Percentiles rank a stretch among this genome's conserved stretches.
Conservation (phyloP, 1,284 basidiomycete species). For the Ustilago lituana region DNA sequence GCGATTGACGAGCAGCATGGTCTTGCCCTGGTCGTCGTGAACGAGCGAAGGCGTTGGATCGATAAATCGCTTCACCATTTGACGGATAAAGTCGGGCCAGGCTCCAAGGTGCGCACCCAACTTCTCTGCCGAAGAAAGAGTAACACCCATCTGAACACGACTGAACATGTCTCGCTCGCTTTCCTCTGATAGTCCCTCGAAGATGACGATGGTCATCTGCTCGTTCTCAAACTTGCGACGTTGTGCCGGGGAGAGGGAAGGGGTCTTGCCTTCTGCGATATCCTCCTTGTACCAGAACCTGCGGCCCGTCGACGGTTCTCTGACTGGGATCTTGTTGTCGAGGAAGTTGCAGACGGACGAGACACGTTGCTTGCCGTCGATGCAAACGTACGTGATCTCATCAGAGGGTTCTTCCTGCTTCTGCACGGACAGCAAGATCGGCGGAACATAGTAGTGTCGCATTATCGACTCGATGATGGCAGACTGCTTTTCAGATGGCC, state of each 20-base stretch:
- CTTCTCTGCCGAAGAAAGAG: constrained; percentile 55
- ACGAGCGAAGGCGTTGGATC: constrained; percentile 36
- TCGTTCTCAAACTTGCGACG: constrained; percentile 49
- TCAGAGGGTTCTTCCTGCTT: constrained; percentile 2
- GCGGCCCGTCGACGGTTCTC: constrained; percentile 26
- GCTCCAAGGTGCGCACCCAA: constrained; percentile 43
- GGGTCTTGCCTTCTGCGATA: constrained; percentile 15
- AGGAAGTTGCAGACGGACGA: constrained; percentile 50
- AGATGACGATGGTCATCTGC: constrained; percentile 47
- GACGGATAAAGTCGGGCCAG: constrained; percentile 48
- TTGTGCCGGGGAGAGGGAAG: constrained; percentile 25
- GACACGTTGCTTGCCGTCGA: constrained; percentile 57
- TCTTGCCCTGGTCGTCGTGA: constrained; percentile 31
- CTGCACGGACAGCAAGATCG: constrained; percentile 46
- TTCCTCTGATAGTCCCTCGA: constrained; percentile 40
- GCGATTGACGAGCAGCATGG: constrained; percentile 27
- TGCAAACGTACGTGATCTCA: constrained; percentile 40
- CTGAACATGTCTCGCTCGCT: constrained; percentile 55
- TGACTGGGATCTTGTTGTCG: constrained; percentile 43
- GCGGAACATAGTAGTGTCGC: constrained; percentile 56
- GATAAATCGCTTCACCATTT: constrained; percentile 49
- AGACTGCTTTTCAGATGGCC: constrained; percentile 45
- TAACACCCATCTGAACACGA: constrained; percentile 56
- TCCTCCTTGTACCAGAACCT: constrained; percentile 49
- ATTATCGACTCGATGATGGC: constrained; percentile 57